Base-by-base conservation (phyloP, 768 basidiomycete species). In the Trametes gibbosa region DNA sequence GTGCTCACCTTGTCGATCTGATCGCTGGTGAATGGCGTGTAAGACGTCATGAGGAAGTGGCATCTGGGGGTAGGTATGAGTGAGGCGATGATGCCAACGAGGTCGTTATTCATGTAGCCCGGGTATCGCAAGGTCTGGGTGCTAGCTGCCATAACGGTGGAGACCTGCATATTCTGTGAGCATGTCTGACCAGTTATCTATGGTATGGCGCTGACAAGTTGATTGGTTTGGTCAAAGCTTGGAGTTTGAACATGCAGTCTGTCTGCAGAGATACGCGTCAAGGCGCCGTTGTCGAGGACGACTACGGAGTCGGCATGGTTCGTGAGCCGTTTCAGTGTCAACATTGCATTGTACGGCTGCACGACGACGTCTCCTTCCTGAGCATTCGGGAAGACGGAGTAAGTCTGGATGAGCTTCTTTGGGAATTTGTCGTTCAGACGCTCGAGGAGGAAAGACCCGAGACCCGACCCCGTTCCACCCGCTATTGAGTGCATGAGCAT, bases 401-500 rank as follows among this genome's bases (percentile, higher is more conserved):
- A 98, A 5, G 97, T 99, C 70, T 99, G 97, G 45, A 98, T 95
- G 57, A 98, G 84, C 73, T 99, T 99, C 78, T 99, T 99, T 0
- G 97, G 97, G 70, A 98, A 99, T 69, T 90, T 91, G 76, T 99
- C 97, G 74, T 95, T 96, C 42, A 98, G 77, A 25, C 97, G 86
- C 75, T 98, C 97, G 53, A 99, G 85, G 17, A 98, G 78, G 76
- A 93, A 98, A n/a, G 97, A 99, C 34, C 97, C 97, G 5, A 99
- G 85, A 1, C 97, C 97, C 0, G 97, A 98, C 19, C 97, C 97
- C 3, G 97, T 99, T 8, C 97, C 97, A 37, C 97, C 97, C 35
- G 97, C 97, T 73, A 98, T 99, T 17, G 96, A 98, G 70, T 98
- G 97, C 80, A 97, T 90, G 45, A 96, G 79, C 93, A 98, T 97